Evolutionary conservation across 2,329 filamentous ascomycete genomes (phyloP), one percentile per base, ranked within the genome.

Genomic region (Torrubiella hemipterigena): DNA sequence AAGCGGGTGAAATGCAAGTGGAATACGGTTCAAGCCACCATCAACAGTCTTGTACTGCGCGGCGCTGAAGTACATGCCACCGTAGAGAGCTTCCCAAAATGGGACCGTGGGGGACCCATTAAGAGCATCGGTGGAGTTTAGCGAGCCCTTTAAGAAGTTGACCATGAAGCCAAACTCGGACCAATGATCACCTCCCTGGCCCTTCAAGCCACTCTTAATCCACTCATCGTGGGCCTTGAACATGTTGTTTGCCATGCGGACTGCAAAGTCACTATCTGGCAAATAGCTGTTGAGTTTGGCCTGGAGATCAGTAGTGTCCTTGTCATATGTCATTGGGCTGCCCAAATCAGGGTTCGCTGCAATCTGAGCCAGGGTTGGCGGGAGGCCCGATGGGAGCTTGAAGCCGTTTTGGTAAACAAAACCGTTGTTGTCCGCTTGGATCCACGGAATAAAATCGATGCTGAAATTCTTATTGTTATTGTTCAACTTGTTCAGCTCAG

Each of bases 1-100:
- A 14, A 72, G 63, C 0, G 78, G 77, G 9, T 63, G 60, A 51
- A 83, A 81, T 0, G 77, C 68, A 0, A 58, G 48, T 0, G 77
- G 76, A 0, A 83, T 61, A 0, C 67, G 66, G 37, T 66, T 69
- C 20, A 64, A 43, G 44, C 59, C 62, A 30, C 61, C 60, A 43
- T 81, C 70, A 38, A 81, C 78, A 4, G 77, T 81, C n/a, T 57
- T 59, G 71, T 70, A 80, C 4, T 11, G 67, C 46, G 41, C 49
- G 30, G 39, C 33, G 18, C 32, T 29, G 20, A 23, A 35, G 20
- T 21, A 34, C 17, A 36, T 24, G 11, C 34, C 14, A 15, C 32
- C 26, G 26, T 44, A 42, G 30, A 55, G 36, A 40, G 55, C 57
- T 7, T 63, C 57, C 50, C 73, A 75, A 30, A 59, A 62, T 7